These are phyloP conservation scores for Margaritispora aquatica DNA, from an alignment of 495 filamentous ascomycete species.

Conservation along the genomic window DNA sequence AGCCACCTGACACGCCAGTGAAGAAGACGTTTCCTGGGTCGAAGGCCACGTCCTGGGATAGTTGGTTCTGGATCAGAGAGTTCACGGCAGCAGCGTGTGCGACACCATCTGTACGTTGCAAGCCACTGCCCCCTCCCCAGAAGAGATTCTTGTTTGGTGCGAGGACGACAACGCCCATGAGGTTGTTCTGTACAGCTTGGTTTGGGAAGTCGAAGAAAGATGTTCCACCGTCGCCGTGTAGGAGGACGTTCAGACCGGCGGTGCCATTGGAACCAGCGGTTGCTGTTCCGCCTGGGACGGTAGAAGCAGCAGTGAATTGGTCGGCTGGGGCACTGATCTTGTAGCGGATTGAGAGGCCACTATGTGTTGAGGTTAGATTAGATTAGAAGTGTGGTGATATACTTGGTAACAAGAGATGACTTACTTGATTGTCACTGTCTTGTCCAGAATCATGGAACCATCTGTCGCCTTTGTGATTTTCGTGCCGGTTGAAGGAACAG, in stretches of 20 bases:
- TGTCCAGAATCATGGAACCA: slow-evolving; percentile 41
- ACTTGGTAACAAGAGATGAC: too few species aligned
- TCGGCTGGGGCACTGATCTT: slow-evolving; percentile 39
- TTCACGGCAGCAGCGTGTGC: slow-evolving; percentile 41
- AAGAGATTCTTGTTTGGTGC: slow-evolving; percentile 44
- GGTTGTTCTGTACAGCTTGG: slow-evolving; percentile 37
- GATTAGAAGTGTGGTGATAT: not conserved
- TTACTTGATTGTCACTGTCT: slow-evolving; percentile 40
- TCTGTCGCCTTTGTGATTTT: slow-evolving; percentile 30
- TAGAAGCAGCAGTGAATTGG: slow-evolving; percentile 35
- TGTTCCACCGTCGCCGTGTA: slow-evolving; percentile 49
- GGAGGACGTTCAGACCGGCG: slow-evolving; percentile 39
- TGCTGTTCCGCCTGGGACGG: slow-evolving; percentile 30
- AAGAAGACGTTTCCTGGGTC: slow-evolving; percentile 36
- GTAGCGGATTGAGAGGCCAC: slow-evolving; percentile 39
- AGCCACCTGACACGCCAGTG: slow-evolving; percentile 41
- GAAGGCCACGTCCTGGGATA: slow-evolving; percentile 40
- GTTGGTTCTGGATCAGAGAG: slow-evolving; percentile 31
- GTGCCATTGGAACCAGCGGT: slow-evolving; percentile 27
- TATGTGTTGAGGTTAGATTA: slow-evolving; percentile 18
- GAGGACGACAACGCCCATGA: slow-evolving; percentile 41
- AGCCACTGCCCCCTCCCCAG: slow-evolving; percentile 42
- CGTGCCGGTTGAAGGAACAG: not conserved
- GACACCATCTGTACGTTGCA: slow-evolving; percentile 41
- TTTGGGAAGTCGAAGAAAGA: slow-evolving; percentile 52